Conservation (phyloP, 192 early-diverging fungal genomes). For the Diversispora eburnea region DNA sequence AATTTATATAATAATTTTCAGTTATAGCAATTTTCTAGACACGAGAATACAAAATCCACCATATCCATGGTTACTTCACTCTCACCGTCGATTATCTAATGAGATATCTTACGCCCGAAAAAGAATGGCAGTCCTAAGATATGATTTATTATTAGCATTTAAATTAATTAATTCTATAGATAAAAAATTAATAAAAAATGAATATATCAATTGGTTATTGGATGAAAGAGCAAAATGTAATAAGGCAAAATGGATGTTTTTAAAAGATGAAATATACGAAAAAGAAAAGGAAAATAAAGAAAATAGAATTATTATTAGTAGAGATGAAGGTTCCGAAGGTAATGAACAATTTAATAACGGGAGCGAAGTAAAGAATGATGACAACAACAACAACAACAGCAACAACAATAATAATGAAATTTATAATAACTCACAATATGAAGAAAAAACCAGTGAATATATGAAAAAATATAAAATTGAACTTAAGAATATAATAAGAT, state of each 20-base stretch:
- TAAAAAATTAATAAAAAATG: conserved; percentile 42
- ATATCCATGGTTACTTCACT: conserved; percentile 42
- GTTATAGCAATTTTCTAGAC: conserved; percentile 29
- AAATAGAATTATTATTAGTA: background rate
- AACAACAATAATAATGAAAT: background rate
- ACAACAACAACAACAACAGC: too few species aligned
- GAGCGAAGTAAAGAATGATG: too few species aligned
- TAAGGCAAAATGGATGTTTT: conserved; percentile 10
- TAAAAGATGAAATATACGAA: background rate
- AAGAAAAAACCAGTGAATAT: background rate
- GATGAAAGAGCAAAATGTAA: conserved; percentile 42
- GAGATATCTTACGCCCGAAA: conserved; percentile 46
- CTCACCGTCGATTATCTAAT: conserved; percentile 45
- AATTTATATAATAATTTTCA: background rate
- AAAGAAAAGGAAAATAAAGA: background rate
- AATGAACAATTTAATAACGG: background rate
- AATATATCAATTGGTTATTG: conserved; percentile 54
- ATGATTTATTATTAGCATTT: conserved; percentile 47
- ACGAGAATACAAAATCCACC: conserved; percentile 14
- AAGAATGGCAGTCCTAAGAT: conserved; percentile 43
- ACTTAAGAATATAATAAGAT: background rate
- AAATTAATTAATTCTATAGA: conserved; percentile 48
- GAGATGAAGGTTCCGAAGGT: background rate
- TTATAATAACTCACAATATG: background rate
- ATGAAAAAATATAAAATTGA: background rate